Percentiles rank a stretch among this genome's conserved stretches.
These are phyloP conservation scores for Fusarium neocosmosporiellum DNA, from an alignment of 2,329 filamentous ascomycete genomes.

Conservation along the genomic window DNA sequence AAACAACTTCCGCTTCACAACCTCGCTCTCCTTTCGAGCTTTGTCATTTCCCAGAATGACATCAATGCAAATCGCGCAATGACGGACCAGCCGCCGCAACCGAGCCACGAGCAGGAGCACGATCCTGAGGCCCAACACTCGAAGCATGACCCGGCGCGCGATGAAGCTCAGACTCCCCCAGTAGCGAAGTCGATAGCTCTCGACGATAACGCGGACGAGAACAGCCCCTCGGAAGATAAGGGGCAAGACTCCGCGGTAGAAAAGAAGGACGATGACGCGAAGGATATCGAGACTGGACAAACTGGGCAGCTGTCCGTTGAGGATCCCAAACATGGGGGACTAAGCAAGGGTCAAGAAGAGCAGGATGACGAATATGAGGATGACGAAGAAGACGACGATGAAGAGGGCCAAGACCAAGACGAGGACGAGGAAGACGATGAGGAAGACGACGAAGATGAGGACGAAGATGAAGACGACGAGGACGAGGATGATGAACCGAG, in stretches of 20 bases:
- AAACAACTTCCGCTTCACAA: conserved; percentile 19
- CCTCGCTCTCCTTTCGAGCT: conserved; percentile 22
- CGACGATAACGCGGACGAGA: conserved; percentile 44
- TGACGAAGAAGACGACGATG: conserved; percentile 30
- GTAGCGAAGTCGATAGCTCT: conserved; percentile 6
- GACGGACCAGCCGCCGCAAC: conserved; percentile 55
- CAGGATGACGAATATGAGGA: conserved; percentile 28
- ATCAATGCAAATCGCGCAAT: conserved; percentile 48
- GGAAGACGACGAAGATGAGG: conserved; percentile 64
- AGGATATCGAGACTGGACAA: conserved; percentile 17
- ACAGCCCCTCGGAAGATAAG: conserved; percentile 55
- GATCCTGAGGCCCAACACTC: conserved; percentile 29
- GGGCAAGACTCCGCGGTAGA: conserved; percentile 44
- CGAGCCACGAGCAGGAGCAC: conserved; percentile 43
- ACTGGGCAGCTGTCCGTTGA: conserved; percentile 3
- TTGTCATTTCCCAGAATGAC: conserved; percentile 44
- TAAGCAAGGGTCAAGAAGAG: conserved; percentile 26
- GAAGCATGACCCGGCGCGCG: conserved; percentile 32
- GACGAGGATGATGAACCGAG: conserved; percentile 94
- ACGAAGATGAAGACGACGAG: conserved; percentile 78
- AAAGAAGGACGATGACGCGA: background rate
- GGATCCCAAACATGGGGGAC: conserved; percentile 37
- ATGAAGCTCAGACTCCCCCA: conserved; percentile 12
- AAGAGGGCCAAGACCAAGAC: conserved; percentile 18
- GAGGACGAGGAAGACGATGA: conserved; percentile 48